phyloP scores from a whole-genome alignment of 495 filamentous ascomycete genomes.

The Trichocladium antarcticum region DNA sequence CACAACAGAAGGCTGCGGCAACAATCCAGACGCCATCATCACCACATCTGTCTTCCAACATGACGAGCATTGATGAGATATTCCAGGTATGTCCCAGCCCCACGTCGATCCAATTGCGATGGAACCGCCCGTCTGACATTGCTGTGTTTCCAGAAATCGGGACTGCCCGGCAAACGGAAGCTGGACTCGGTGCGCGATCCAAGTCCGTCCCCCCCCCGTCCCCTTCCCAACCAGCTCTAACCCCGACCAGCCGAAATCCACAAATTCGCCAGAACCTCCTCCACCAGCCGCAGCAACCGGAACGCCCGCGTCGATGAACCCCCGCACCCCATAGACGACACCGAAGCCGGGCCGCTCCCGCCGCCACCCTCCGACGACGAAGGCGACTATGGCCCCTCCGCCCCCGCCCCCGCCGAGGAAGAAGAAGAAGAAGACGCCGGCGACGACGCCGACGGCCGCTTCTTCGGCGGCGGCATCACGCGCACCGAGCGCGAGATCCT shows the following conservation, averaged over 20 bases:
- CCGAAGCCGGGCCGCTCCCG: slow-evolving; percentile 39
- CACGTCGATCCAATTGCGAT: neutral
- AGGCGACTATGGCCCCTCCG: slow-evolving; percentile 6
- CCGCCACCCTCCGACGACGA: slow-evolving; percentile 22
- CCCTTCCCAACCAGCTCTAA: neutral
- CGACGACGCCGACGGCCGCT: slow-evolving; percentile 87
- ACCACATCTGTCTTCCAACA: slow-evolving; percentile 27
- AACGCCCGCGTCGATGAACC: slow-evolving; percentile 34
- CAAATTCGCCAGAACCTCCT: slow-evolving; percentile 69
- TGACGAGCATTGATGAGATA: slow-evolving; percentile 71
- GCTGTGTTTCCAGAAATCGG: slow-evolving; percentile 37
- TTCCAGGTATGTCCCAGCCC: slow-evolving; percentile 53
- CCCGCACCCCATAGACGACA: slow-evolving; percentile 50
- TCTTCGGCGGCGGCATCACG: slow-evolving; percentile 88
- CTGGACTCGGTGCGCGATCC: slow-evolving; percentile 59
- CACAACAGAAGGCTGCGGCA: neutral
- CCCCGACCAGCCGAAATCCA: slow-evolving; percentile 54
- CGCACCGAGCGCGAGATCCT: slow-evolving; percentile 72
- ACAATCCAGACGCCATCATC: slow-evolving; percentile 1
- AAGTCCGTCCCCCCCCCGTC: slow-evolving; percentile 40
- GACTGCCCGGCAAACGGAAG: slow-evolving; percentile 59
- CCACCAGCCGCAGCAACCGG: slow-evolving; percentile 29
- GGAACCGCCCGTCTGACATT: slow-evolving; percentile 6
- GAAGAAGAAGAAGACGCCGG: slow-evolving; percentile 52
- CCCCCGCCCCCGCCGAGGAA: slow-evolving; percentile 28